These are phyloP conservation scores for Barnettozyma pratensis DNA, from an alignment of 805 yeast genomes.

Conservation along the genomic window DNA sequence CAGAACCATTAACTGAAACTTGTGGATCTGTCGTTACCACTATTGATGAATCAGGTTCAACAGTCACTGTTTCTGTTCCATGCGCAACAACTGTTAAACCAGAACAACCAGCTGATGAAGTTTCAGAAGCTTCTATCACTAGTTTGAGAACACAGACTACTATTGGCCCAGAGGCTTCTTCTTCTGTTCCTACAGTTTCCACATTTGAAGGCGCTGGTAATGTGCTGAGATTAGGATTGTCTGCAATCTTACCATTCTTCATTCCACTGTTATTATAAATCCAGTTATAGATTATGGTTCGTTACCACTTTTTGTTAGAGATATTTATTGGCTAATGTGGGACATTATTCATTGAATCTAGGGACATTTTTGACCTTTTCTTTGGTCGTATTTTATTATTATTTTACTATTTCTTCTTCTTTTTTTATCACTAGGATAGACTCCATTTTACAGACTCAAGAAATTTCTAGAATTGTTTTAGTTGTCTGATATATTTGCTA, in stretches of 20 bases:
- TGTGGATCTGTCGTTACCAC: too few relatives aligned
- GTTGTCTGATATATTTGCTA: too few relatives aligned
- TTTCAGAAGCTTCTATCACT: background rate
- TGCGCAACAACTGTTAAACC: background rate
- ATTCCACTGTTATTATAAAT: background rate
- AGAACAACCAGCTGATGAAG: background rate
- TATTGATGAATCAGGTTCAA: background rate
- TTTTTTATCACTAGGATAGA: too few relatives aligned
- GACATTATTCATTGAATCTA: too few relatives aligned
- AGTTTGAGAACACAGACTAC: background rate
- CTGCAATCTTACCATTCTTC: background rate
- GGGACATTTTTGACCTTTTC: too few relatives aligned
- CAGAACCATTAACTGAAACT: too few relatives aligned
- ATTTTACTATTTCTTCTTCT: too few relatives aligned
- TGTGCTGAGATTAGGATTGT: background rate
- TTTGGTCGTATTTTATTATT: too few relatives aligned
- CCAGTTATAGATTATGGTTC: background rate
- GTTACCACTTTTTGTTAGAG: background rate
- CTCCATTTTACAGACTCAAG: too few relatives aligned
- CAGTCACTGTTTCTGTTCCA: background rate
- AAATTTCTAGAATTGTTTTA: too few relatives aligned
- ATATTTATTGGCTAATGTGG: too few relatives aligned
- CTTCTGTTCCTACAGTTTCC: background rate
- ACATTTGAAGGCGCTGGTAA: constrained; percentile 3
- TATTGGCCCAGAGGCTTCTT: background rate